phyloP scores from a whole-genome alignment of 768 basidiomycete genomes.

The Lentinula sp. region DNA sequence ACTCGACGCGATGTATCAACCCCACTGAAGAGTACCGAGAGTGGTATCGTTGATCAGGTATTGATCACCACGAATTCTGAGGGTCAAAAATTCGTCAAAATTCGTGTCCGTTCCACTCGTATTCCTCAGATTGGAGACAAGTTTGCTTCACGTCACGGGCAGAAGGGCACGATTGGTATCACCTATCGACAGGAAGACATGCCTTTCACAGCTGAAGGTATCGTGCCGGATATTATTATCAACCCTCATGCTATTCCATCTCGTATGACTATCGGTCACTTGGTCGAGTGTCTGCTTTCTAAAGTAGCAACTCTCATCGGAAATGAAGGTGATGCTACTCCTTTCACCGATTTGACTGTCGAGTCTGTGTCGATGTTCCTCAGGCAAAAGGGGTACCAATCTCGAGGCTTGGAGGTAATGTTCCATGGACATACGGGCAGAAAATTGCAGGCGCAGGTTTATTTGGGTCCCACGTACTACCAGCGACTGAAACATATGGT shows the following conservation, averaged over 20 bases:
- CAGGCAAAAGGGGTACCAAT: conserved; percentile 89
- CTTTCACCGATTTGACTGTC: conserved; percentile 96
- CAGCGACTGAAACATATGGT: conserved; percentile 99
- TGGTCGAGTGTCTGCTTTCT: conserved; percentile 95
- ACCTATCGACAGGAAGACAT: conserved; percentile 99
- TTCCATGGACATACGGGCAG: conserved; percentile 98
- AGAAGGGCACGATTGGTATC: conserved; percentile 99
- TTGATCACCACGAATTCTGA: conserved; percentile 94
- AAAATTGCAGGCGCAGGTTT: conserved; percentile 96
- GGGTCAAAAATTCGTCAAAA: conserved; percentile 97
- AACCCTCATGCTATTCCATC: conserved; percentile 99
- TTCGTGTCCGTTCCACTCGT: conserved; percentile 92
- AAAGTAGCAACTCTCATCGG: conserved; percentile 96
- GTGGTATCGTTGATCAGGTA: conserved; percentile 96
- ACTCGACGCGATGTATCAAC: conserved; percentile 95
- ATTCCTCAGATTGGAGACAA: conserved; percentile 99
- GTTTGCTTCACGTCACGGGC: conserved; percentile 98
- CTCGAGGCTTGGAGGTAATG: conserved; percentile 96
- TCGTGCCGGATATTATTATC: conserved; percentile 95
- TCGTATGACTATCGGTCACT: conserved; percentile 99
- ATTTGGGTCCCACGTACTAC: conserved; percentile 98
- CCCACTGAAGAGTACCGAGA: conserved; percentile 96
- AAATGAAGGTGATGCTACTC: conserved; percentile 97
- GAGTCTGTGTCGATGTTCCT: conserved; percentile 95
- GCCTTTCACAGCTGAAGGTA: conserved; percentile 97